These are phyloP conservation scores for Isabelozyma pseudorhagii DNA, from an alignment of 805 yeast genomes.

Conservation along the genomic window DNA sequence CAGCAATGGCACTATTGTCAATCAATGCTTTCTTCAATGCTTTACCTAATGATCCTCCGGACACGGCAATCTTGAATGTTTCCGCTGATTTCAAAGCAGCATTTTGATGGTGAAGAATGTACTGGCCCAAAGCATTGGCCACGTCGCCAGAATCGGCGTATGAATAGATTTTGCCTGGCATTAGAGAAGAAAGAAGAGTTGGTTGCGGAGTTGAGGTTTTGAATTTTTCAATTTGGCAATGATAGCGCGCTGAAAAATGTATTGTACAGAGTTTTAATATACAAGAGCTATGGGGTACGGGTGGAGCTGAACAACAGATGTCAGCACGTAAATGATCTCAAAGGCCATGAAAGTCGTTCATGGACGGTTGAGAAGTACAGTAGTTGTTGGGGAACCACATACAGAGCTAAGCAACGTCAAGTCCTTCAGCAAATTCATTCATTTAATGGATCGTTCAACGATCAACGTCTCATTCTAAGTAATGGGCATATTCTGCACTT, in stretches of 20 bases:
- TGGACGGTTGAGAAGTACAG: too few relatives aligned
- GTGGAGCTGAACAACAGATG: too few relatives aligned
- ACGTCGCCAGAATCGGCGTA: conserved; percentile 56
- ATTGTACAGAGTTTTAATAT: too few relatives aligned
- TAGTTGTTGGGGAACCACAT: too few relatives aligned
- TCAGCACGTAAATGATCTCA: too few relatives aligned
- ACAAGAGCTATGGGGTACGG: too few relatives aligned
- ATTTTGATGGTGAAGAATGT: conserved; percentile 61
- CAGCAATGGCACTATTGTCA: conserved; percentile 44
- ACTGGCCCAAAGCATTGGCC: conserved; percentile 63
- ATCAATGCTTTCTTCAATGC: conserved; percentile 67
- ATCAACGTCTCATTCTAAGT: conserved; percentile 44
- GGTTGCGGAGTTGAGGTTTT: not conserved
- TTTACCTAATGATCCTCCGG: conserved; percentile 89
- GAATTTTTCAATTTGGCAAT: not conserved
- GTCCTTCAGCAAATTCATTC: too few relatives aligned
- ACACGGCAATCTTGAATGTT: conserved; percentile 71
- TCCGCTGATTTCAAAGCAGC: conserved; percentile 45
- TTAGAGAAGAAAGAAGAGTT: conserved; percentile 2
- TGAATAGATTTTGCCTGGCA: conserved; percentile 42
- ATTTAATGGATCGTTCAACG: too few relatives aligned
- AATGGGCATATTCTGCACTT: conserved; percentile 85
- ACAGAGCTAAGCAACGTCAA: too few relatives aligned
- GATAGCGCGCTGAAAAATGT: not conserved
- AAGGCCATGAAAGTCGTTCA: too few relatives aligned